Conservation (phyloP, 495 filamentous ascomycete genomes). For the Neurospora hispaniola region DNA sequence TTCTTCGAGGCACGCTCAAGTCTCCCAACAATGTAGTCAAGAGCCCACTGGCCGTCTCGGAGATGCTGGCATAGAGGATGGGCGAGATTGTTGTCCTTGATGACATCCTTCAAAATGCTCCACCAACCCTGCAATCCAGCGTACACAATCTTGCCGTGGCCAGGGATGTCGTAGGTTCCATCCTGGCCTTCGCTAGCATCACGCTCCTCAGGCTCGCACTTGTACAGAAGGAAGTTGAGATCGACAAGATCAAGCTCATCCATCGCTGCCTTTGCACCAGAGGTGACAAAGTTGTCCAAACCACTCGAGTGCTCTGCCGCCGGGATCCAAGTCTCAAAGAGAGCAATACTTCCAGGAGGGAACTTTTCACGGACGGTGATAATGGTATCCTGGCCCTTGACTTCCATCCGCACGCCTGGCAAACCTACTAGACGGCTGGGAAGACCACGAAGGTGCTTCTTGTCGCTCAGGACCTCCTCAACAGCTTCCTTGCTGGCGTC, state of each 20-base stretch:
- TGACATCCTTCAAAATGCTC: slow-evolving; percentile 79
- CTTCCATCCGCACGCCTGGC: slow-evolving; percentile 58
- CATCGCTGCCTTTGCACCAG: slow-evolving; percentile 73
- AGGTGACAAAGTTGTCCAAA: slow-evolving; percentile 72
- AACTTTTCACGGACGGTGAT: slow-evolving; percentile 75
- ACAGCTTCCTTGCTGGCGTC: slow-evolving; percentile 57
- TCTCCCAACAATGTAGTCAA: slow-evolving; percentile 75
- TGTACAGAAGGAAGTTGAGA: slow-evolving; percentile 85
- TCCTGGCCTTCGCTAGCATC: slow-evolving; percentile 70
- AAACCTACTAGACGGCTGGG: slow-evolving; percentile 68
- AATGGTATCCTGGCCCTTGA: slow-evolving; percentile 55
- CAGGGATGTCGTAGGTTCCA: slow-evolving; percentile 80
- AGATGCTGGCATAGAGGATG: slow-evolving; percentile 91
- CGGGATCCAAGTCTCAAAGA: slow-evolving; percentile 94
- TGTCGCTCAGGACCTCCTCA: slow-evolving; percentile 53
- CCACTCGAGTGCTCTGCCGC: slow-evolving; percentile 67
- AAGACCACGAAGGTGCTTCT: slow-evolving; percentile 62
- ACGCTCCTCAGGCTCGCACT: slow-evolving; percentile 84
- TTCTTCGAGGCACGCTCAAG: slow-evolving; percentile 61
- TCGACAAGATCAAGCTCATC: slow-evolving; percentile 61
- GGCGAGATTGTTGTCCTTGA: slow-evolving; percentile 81
- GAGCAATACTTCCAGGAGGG: slow-evolving; percentile 82
- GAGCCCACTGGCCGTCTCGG: slow-evolving; percentile 84
- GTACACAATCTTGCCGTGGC: slow-evolving; percentile 76
- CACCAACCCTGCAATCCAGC: slow-evolving; percentile 98